Evolutionary conservation across 805 yeast species (phyloP), one percentile per base, ranked within the genome.

Genomic region (Myxozyma geophila): DNA sequence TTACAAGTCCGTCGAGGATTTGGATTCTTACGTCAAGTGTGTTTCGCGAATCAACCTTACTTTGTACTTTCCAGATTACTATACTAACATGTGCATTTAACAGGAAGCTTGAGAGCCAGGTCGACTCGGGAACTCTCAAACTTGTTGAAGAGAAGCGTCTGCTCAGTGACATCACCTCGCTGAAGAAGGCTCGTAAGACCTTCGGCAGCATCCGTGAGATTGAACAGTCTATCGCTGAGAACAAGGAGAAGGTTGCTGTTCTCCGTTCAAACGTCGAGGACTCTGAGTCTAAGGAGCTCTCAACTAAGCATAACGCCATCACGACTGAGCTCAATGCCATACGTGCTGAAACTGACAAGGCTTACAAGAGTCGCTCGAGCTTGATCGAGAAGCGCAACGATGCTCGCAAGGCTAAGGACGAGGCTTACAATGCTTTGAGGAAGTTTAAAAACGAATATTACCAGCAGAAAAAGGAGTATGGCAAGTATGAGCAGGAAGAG

Each of bases 111-210:
- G 98, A 95, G 75, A 83, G 82, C 49, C 80, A 83, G 70, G 87
- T 95, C 66, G 90, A 89, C 60, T 78, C 88, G 56, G 98, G 98
- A 67, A 78, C 82, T 52, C 81, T 95, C 75, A 85, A 90, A 71
- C 85, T 95, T 73, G 98, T 92, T 59, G 97, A 93, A 68, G 99
- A 95, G 83, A 88, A 90, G 80, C 83, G 86, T 74, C 78, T 82
- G 69, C 85, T 95, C 70, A 89, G 89, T 79, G 98, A 93, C 79
- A 89, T 91, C 82, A 83, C 91, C 58, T 77, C 87, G 52, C 84
- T 95, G 76, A 87, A 93, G 78, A 91, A 90, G 79, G 79, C 89
- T 74, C 85, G 87, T 74, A 88, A 88, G 76, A 92, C 88, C 76
- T 89, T 90, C 74, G 85, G 85, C 55, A 81, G 83, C 54, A 81